These are phyloP conservation scores for Carex littledalei DNA, from an alignment of 176 grass and related monocot species.

Conservation along the genomic window DNA sequence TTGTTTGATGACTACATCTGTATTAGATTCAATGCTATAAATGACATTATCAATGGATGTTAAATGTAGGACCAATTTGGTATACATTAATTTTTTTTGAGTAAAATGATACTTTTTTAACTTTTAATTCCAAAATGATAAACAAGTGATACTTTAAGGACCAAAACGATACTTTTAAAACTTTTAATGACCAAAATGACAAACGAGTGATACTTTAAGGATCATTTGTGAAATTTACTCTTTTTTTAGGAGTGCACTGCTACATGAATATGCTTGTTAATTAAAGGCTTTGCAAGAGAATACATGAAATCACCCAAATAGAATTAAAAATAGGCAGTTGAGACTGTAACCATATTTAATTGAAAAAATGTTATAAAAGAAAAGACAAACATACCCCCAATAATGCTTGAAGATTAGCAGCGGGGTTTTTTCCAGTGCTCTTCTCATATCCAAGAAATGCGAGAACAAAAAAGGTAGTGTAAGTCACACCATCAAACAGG, in stretches of 20 bases:
- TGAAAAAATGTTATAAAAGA: not conserved
- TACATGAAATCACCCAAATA: not conserved
- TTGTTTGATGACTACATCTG: too few species aligned
- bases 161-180: too few species aligned
- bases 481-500: slow-evolving; percentile 52
- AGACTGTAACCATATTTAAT: not conserved
- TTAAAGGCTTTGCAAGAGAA: not conserved
- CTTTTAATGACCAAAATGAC: too few species aligned
- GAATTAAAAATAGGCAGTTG: not conserved
- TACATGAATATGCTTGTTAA: not conserved
- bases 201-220: too few species aligned
- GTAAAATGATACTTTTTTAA: too few species aligned
- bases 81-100: too few species aligned
- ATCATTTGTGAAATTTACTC: too few species aligned
- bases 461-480: slow-evolving; percentile 59
- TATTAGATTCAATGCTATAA: too few species aligned
- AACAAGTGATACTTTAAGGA: too few species aligned
- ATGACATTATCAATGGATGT: too few species aligned
- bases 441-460: slow-evolving; percentile 65
- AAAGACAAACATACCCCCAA: slow-evolving; percentile 32
- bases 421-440: slow-evolving; percentile 59
- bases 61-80: too few species aligned
- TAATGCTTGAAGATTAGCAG: slow-evolving; percentile 51
- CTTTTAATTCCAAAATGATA: too few species aligned
- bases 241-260: not conserved